Base-by-base conservation (phyloP, 306 rosid species). In the Dalbergia cultrata region DNA sequence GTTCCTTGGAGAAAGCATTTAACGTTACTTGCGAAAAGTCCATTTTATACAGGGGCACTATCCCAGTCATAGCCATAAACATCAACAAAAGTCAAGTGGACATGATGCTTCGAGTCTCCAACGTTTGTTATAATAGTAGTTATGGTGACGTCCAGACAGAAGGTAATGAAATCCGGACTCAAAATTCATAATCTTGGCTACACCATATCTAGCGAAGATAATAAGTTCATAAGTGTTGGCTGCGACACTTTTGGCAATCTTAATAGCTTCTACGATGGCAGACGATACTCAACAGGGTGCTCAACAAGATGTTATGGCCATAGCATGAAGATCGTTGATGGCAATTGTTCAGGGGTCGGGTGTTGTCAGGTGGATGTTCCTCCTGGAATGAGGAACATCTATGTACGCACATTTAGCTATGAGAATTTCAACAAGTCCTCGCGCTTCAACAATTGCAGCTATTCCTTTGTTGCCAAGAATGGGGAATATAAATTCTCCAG, bases 351-450 rank as follows among this genome's bases (percentile, higher is more conserved):
- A 0, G 85, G 81, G 64, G 34, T 60, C 0, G 80, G 75, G 59
- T 81, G 80, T 14, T 74, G 85, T 10, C 54, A 74, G 26, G 80
- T 81, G 31, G 72, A 67, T 47, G 10, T 73, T 54, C 84, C 84
- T n/a, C 33, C 22, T 0, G 5, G 12, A 2, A 22, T 58, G 78
- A 58, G 6, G 57, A 74, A 58, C 9, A 58, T 60, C n/a, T 14
- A 35, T 3, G 12, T 75, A 5, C 1, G 16, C 16, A 33, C 70
- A 0, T 26, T 14, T 50, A 70, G 31, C 7, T 70, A 31, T 10
- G 0, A 16, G 58, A 52, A 52, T 52, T 52, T 52, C 18, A 52
- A 52, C 16, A 14, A 3, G 5, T 52, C 58, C 18, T 52, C 16
- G 8, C 5, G 35, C 44, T 70, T 7, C 31, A 3, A 13, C 3